Evolutionary conservation across 83 land plant species (phyloP).

Genomic region (Larix sibirica): DNA sequence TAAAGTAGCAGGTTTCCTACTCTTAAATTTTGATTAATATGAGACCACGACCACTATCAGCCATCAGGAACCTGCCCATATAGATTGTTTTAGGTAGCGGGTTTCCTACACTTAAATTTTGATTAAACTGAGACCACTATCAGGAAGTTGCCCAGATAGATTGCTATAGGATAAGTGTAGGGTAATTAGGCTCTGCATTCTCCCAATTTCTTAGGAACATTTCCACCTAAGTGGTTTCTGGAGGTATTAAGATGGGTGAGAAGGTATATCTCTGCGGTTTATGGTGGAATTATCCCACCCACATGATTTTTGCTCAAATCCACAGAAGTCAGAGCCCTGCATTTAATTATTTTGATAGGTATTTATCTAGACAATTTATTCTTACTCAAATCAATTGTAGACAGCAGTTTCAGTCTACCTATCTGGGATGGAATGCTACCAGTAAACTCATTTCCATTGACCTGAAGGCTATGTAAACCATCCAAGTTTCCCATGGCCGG

Average conservation of each 20-base stretch:
- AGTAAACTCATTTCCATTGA: slow-evolving; percentile 51
- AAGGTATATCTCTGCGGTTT: slow-evolving; percentile 45
- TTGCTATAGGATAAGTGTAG: slow-evolving; percentile 78
- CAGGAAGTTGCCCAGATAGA: slow-evolving; percentile 60
- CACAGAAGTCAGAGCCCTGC: slow-evolving; percentile 44
- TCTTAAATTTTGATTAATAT: slow-evolving; percentile 30
- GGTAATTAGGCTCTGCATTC: slow-evolving; percentile 57
- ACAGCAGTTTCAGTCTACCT: slow-evolving; percentile 31
- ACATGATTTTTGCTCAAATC: slow-evolving; percentile 71
- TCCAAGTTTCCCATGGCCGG: slow-evolving; percentile 34
- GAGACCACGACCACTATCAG: no score
- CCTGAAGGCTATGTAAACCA: slow-evolving; percentile 29
- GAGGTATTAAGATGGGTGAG: slow-evolving; percentile 77
- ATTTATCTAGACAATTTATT: slow-evolving; percentile 60
- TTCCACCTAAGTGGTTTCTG: slow-evolving; percentile 51
- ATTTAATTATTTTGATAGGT: slow-evolving; percentile 49
- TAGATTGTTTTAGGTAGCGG: no score
- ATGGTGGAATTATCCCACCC: slow-evolving; percentile 61
- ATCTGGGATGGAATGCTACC: slow-evolving; percentile 53
- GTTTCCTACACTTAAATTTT: no score
- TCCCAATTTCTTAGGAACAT: slow-evolving; percentile 62
- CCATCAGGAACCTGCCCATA: no score
- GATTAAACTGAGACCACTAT: slow-evolving; percentile 42
- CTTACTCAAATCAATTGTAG: slow-evolving; percentile 43
- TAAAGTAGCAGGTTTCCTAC: slow-evolving; percentile 59